These are phyloP conservation scores for Boletus sp. DNA, from an alignment of 1,284 basidiomycete genomes.

Conservation along the genomic window DNA sequence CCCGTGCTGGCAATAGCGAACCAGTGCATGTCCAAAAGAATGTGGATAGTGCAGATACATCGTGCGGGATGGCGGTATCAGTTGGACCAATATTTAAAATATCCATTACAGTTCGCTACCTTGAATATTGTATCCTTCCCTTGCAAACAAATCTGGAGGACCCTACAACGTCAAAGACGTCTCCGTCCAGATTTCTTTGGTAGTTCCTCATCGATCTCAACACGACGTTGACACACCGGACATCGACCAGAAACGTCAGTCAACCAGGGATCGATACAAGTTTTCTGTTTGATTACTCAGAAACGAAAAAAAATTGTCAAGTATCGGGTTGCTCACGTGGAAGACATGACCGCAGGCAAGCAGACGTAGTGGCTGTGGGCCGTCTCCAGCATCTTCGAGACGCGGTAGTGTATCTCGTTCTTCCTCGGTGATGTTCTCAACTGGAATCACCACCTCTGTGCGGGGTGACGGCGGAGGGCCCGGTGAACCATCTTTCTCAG, in stretches of 20 bases:
- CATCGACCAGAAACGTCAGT: constrained; percentile 75
- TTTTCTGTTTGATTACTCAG: constrained; percentile 48
- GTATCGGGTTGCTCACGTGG: constrained; percentile 52
- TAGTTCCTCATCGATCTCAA: constrained; percentile 39
- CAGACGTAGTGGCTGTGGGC: constrained; percentile 67
- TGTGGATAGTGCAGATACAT: constrained; percentile 31
- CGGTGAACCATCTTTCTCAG: constrained; percentile 15
- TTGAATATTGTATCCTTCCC: constrained; percentile 29
- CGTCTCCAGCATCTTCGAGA: constrained; percentile 66
- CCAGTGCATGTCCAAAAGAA: constrained; percentile 21
- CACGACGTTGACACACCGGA: constrained; percentile 69
- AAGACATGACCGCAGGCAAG: constrained; percentile 77
- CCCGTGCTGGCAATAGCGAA: background rate
- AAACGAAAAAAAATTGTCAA: constrained; percentile 1
- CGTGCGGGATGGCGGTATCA: constrained; percentile 20
- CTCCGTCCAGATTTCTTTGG: constrained; percentile 33
- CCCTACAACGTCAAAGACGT: constrained; percentile 19
- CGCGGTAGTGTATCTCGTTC: constrained; percentile 40
- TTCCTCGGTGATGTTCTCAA: constrained; percentile 40
- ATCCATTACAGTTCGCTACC: constrained; percentile 31
- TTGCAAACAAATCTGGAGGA: constrained; percentile 7
- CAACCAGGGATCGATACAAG: constrained; percentile 76
- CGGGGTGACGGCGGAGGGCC: constrained; percentile 10
- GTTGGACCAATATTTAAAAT: constrained; percentile 32
- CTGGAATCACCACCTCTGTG: constrained; percentile 30